Percentiles rank a stretch among this genome's conserved stretches.
Evolutionary conservation across 78 protist species (phyloP).

Genomic region (Dictyostelium purpureum): DNA sequence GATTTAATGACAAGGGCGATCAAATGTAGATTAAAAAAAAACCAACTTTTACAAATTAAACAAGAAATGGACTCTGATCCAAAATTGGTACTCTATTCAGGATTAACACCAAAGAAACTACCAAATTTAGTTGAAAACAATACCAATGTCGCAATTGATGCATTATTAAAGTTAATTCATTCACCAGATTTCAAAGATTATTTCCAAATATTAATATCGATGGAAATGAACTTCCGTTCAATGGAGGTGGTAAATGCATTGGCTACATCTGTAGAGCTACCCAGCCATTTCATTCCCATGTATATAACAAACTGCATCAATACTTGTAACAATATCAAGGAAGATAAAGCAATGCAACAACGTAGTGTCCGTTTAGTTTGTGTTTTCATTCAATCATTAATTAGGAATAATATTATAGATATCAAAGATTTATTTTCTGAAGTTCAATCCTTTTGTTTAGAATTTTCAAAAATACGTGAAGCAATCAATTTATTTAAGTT

Average conservation of each 20-base stretch:
- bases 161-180: constrained; percentile 84
- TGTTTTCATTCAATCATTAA: constrained; percentile 92
- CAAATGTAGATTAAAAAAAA: constrained; percentile 36
- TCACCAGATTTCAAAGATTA: constrained; percentile 80
- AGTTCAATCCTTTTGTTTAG: constrained; percentile 88
- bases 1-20: constrained; percentile 72
- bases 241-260: constrained; percentile 95
- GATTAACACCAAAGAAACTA: constrained; percentile 84
- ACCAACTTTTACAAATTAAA: constrained; percentile 36
- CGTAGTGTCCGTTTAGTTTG: constrained; percentile 93
- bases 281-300: constrained; percentile 89
- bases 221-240: constrained; percentile 90
- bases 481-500: constrained; percentile 66
- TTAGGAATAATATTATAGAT: constrained; percentile 90
- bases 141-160: constrained; percentile 90
- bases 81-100: constrained; percentile 82
- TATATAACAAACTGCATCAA: constrained; percentile 94
- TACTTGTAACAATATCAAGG: constrained; percentile 81
- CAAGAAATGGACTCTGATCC: constrained; percentile 65
- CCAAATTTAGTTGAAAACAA: constrained; percentile 91
- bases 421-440: constrained; percentile 80
- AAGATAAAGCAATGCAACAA: constrained; percentile 87
- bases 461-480: constrained; percentile 78
- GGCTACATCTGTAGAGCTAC: constrained; percentile 89
- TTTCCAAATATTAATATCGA: constrained; percentile 86